phyloP scores from a whole-genome alignment of 139 green algal genomes.

The Chlamydomonas asymmetrica region DNA sequence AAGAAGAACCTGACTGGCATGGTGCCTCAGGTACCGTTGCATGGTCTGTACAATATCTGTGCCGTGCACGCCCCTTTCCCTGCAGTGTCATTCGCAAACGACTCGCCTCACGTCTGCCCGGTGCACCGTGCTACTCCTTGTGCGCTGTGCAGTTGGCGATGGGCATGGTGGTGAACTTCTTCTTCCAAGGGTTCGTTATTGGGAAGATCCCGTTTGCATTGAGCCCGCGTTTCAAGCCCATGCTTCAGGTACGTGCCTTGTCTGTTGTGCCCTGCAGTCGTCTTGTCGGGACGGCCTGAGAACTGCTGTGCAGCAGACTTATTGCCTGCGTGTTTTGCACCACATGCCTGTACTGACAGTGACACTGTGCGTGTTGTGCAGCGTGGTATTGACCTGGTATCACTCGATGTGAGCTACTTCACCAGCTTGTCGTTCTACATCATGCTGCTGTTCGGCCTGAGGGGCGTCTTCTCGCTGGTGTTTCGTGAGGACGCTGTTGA shows the following conservation, averaged over 20 bases:
- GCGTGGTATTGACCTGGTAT: constrained; percentile 85
- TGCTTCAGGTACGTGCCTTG: constrained; percentile 70
- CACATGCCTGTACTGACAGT: neutral
- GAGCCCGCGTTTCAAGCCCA: constrained; percentile 83
- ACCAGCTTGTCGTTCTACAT: constrained; percentile 92
- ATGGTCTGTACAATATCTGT: no score
- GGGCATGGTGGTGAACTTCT: constrained; percentile 82
- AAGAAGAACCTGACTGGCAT: constrained; percentile 83
- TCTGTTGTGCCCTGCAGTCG: no score
- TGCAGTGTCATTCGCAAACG: neutral
- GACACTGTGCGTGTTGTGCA: constrained; percentile 39
- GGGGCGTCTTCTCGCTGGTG: constrained; percentile 79
- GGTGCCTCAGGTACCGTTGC: constrained; percentile 64
- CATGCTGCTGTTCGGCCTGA: constrained; percentile 84
- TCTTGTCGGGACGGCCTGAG: no score
- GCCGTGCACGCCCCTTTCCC: neutral
- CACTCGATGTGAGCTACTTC: constrained; percentile 91
- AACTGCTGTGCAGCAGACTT: neutral
- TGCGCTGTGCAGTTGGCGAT: constrained; percentile 67
- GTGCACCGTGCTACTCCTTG: neutral
- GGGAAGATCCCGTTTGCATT: constrained; percentile 89
- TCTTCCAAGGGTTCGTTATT: constrained; percentile 87
- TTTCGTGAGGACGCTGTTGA: constrained; percentile 86
- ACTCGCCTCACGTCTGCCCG: neutral
- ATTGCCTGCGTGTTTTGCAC: neutral